Base-by-base conservation (phyloP, 208 protist species). In the Phytomonas sp. region DNA sequence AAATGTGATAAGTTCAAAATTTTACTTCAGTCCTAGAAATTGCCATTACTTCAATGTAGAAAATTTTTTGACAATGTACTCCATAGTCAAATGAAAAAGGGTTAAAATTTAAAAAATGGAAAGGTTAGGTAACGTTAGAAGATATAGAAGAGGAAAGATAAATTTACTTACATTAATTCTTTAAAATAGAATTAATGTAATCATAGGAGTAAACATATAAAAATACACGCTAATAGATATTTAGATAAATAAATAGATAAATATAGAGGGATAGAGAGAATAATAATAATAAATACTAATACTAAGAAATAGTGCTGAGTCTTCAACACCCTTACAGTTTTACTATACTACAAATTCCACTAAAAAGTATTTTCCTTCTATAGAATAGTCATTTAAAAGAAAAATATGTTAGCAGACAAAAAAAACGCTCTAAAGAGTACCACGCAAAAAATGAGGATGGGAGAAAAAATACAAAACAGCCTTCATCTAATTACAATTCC, bases 311-410 rank as follows among this genome's bases (percentile, higher is more conserved):
- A 19, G 45, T 23, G 23, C 45, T 56, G 26, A 56, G 8, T 56
- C 45, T 56, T 26, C 19, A 56, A 26, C 23, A 6, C 2, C 23
- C 49, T 65, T 31, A 11, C 19, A 5, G 16, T 31, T 65, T 65
- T 65, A 6, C 36, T 65, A 45, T 32, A 36, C 61, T 65, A 65
- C 36, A 45, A 11, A 23, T 45, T 36, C 32, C 63, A 67, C 63
- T 67, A 31, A 37, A 67, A 67, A 29, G 16, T 29, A 45, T 45
- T 45, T 45, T 12, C n/a, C 12, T 29, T 42, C n/a, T 3, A 1
- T 23, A 26, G 6, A 6, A 56, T 56, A 56, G 1, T 26, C 16
- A 56, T 5, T 56, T 1, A 23, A 23, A 56, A 26, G 45, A 56
- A 19, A 56, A 56, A 56, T 56, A 0, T 8, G 26, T 56, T 26